phyloP scores from a whole-genome alignment of 257 asterid species.

The Solanum chiquidenum region DNA sequence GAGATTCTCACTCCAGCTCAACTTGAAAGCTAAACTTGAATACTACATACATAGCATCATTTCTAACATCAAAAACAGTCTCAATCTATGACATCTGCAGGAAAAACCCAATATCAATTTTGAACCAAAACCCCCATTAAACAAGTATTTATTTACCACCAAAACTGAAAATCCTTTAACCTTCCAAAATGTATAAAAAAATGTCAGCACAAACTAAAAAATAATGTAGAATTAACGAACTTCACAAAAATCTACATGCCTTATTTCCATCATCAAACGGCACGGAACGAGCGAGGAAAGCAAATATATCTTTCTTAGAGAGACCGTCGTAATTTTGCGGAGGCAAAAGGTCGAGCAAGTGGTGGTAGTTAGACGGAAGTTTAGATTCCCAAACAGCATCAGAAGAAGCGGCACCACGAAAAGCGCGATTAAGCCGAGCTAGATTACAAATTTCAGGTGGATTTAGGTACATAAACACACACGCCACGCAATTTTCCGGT shows the following conservation, averaged over 20 bases:
- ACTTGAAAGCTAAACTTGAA: background rate
- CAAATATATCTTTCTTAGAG: constrained; percentile 64
- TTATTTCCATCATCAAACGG: constrained; percentile 69
- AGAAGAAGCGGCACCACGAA: constrained; percentile 95
- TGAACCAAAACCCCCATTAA: background rate
- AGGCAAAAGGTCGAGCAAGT: constrained; percentile 48
- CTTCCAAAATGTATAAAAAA: background rate
- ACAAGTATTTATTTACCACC: background rate
- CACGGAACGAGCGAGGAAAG: constrained; percentile 68
- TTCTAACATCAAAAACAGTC: background rate
- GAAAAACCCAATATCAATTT: background rate
- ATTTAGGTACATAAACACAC: constrained; percentile 65
- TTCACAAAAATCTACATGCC: constrained; percentile 21
- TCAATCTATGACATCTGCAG: background rate
- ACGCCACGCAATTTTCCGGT: constrained; percentile 95
- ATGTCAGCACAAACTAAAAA: background rate
- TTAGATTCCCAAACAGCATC: constrained; percentile 97
- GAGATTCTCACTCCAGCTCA: background rate
- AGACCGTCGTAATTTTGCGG: constrained; percentile 22
- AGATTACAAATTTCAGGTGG: constrained; percentile 98
- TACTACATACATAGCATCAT: background rate
- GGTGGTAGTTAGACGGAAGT: constrained; percentile 73
- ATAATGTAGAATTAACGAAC: background rate
- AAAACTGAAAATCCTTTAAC: background rate
- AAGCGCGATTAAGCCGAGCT: constrained; percentile 93